Conservation (phyloP, 2,329 filamentous ascomycete genomes). For the Emergomyces orientalis region DNA sequence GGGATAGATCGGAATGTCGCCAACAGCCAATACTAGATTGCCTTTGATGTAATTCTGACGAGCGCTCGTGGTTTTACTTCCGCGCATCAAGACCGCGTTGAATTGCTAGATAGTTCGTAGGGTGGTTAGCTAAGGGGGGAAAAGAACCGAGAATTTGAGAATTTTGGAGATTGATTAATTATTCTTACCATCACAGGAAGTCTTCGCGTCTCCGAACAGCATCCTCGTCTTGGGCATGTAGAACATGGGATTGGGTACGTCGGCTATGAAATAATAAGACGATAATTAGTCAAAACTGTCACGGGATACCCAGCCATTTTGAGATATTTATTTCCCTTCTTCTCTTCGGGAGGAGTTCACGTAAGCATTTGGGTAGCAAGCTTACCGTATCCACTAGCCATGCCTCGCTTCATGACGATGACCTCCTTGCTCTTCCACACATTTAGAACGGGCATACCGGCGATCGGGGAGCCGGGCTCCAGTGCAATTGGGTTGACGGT, state of each 20-base stretch:
- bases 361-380: background rate
- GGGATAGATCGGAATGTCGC: background rate
- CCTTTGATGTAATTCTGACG: background rate
- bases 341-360: background rate
- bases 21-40: background rate
- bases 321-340: background rate
- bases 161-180: background rate
- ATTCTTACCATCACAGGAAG: conserved; percentile 63
- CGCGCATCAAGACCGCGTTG: conserved; percentile 16
- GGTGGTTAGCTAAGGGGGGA: background rate
- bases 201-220: conserved; percentile 84
- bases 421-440: conserved; percentile 93
- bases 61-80: conserved; percentile 9
- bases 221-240: conserved; percentile 84
- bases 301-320: background rate
- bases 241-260: conserved; percentile 90
- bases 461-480: conserved; percentile 73
- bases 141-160: background rate
- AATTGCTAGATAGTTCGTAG: conserved; percentile 11
- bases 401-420: conserved; percentile 84
- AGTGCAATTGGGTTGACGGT: conserved; percentile 86
- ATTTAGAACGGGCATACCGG: conserved; percentile 85
- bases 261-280: conserved; percentile 43
- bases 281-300: background rate
- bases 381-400: conserved; percentile 78